A percentile compares a stretch with the other conserved stretches of the same genome.
phyloP scores from a whole-genome alignment of 1,139 yeast species.

The Suhomyces guaymorum region DNA sequence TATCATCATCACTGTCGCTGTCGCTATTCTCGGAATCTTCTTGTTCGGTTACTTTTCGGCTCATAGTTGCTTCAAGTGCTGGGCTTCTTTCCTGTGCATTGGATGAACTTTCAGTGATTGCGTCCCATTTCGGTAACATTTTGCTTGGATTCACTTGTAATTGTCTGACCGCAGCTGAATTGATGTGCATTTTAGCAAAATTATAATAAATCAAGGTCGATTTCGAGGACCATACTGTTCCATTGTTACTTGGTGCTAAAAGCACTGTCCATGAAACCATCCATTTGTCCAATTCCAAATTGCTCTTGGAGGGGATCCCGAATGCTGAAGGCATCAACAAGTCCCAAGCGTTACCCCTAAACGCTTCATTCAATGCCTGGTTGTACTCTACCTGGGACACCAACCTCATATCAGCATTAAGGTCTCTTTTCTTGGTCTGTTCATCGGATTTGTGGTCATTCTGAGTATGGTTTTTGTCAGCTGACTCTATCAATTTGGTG shows the following conservation, averaged over 20 bases:
- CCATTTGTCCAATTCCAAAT: slow-evolving; percentile 71
- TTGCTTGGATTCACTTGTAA: slow-evolving; percentile 37
- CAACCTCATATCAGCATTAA: slow-evolving; percentile 52
- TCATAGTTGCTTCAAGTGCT: not conserved
- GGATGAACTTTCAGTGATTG: not conserved
- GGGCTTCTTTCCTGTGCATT: not conserved
- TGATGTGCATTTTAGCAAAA: slow-evolving; percentile 75
- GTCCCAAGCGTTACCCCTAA: slow-evolving; percentile 64
- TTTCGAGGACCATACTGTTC: slow-evolving; percentile 71
- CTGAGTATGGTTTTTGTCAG: not conserved
- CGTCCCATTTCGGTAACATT: slow-evolving; percentile 42
- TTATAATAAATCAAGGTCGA: slow-evolving; percentile 70
- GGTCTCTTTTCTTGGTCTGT: slow-evolving; percentile 14
- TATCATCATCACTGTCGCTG: slow-evolving; percentile 28
- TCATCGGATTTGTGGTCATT: slow-evolving; percentile 1
- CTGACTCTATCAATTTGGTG: not conserved
- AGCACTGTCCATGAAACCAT: slow-evolving; percentile 81
- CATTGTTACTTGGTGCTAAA: slow-evolving; percentile 58
- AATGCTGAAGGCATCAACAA: slow-evolving; percentile 58
- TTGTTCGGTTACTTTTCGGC: too few relatives aligned
- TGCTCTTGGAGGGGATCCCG: slow-evolving; percentile 68
- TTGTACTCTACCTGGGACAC: slow-evolving; percentile 74
- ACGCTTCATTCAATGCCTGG: slow-evolving; percentile 62
- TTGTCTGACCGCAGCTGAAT: slow-evolving; percentile 55
- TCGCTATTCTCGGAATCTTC: slow-evolving; percentile 12